These are phyloP conservation scores for Coemansia pectinata DNA, from an alignment of 192 early-diverging fungal genomes.

Conservation along the genomic window DNA sequence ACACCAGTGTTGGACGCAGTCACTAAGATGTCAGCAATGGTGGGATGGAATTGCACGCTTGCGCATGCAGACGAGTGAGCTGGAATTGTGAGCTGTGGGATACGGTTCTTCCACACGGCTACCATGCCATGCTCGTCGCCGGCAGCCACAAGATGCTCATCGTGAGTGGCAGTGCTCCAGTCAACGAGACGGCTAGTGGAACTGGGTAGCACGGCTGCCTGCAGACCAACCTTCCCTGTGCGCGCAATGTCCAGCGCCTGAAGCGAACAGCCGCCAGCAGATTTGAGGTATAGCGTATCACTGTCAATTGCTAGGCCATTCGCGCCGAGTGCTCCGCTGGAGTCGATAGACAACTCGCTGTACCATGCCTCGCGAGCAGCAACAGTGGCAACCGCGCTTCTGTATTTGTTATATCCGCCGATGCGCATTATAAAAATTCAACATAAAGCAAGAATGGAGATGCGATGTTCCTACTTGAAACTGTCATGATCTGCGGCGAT, in stretches of 20 bases:
- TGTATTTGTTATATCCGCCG: slow-evolving; percentile 42
- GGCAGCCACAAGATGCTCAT: slow-evolving; percentile 26
- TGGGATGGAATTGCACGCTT: slow-evolving; percentile 40
- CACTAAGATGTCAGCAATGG: too few relatives aligned
- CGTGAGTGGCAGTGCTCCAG: slow-evolving; percentile 29
- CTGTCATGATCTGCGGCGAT: background rate
- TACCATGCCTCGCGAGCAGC: slow-evolving; percentile 43
- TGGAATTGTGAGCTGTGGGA: background rate
- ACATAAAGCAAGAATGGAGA: background rate
- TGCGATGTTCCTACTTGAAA: background rate
- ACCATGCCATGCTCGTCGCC: slow-evolving; percentile 37
- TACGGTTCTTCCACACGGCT: slow-evolving; percentile 30
- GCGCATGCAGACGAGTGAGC: slow-evolving; percentile 24
- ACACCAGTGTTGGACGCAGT: too few relatives aligned
- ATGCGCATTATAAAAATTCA: slow-evolving; percentile 22
- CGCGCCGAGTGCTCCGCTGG: slow-evolving; percentile 17
- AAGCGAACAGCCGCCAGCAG: slow-evolving; percentile 27
- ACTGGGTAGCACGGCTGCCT: background rate
- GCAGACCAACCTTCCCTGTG: slow-evolving; percentile 24
- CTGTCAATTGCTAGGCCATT: slow-evolving; percentile 42
- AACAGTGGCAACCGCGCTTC: slow-evolving; percentile 38
- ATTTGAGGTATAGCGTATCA: slow-evolving; percentile 24
- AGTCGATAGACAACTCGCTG: slow-evolving; percentile 35
- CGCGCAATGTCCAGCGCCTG: slow-evolving; percentile 25
- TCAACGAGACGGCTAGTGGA: slow-evolving; percentile 24